Evolutionary conservation across 257 asterid genomes (phyloP), one percentile per base, ranked within the genome.

Genomic region (Mentha longifolia): DNA sequence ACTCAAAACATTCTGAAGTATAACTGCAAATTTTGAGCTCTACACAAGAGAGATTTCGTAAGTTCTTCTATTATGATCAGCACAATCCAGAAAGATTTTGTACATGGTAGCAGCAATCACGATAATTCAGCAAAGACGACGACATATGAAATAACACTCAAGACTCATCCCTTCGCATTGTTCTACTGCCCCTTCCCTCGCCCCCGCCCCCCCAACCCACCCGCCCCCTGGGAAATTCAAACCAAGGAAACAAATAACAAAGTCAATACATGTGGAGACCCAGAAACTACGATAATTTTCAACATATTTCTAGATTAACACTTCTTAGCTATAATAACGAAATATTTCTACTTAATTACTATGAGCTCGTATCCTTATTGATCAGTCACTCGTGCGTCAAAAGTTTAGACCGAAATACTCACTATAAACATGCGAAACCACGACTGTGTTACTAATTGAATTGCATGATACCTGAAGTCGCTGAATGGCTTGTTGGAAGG

Each of bases 401-500:
- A 61, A 51, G 30, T 14, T n/a, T 17, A 52, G 15, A 16, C 7
- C 45, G 3, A 71, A 25, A 47, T 64, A 13, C 13, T 63, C 31
- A 1, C 59, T 12, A 1, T 14, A 37, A 22, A 9, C 30, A 30
- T 9, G 61, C 46, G 31, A 7, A 11, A 9, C 14, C 43, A 13
- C 17, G 30, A 61, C 60, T n/a, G 56, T 61, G 3, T 31, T 51
- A 35, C 25, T 28, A 47, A 12, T 54, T 20, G 62, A 22, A 47
- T 20, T 55, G 50, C 58, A 51, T 16, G 19, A 22, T 17, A 88
- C 98, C 98, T 91, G 98, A 15, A 94, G 95, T 52, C 96, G 85
- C 84, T 94, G 98, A 80, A 94, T 89, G 47, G 98, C 98, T 83
- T 89, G 96, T 49, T 94, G 98, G 56, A 94, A 94, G 73, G 92